A percentile compares a stretch with the other conserved stretches of the same genome.
phyloP scores from a whole-genome alignment of 2,329 filamentous ascomycete species.

The Ceratocystis lukuohia region DNA sequence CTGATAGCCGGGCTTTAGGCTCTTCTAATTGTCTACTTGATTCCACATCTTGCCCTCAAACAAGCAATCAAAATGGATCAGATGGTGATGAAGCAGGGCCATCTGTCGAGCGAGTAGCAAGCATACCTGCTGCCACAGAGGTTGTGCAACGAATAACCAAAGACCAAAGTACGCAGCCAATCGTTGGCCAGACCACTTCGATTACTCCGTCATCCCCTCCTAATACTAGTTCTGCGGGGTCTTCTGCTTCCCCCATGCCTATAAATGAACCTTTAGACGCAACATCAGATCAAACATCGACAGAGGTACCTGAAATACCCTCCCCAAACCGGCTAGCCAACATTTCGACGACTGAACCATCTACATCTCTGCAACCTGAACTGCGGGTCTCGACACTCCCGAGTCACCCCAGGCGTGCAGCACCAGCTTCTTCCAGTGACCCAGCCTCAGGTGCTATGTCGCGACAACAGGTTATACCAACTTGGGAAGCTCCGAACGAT shows the following conservation, averaged over 20 bases:
- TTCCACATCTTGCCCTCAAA: background rate
- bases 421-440: background rate
- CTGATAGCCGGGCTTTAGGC: background rate
- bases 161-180: background rate
- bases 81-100: background rate
- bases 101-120: background rate
- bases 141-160: background rate
- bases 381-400: background rate
- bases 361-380: constrained; percentile 20
- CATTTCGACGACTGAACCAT: constrained; percentile 12
- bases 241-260: background rate
- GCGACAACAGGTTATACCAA: background rate
- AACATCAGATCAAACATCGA: background rate
- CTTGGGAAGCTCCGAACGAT: constrained; percentile 8
- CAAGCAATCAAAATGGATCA: background rate
- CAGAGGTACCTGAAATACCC: background rate
- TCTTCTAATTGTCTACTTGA: background rate
- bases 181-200: background rate
- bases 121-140: background rate
- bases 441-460: constrained; percentile 1
- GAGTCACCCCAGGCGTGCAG: background rate
- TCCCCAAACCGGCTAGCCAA: background rate
- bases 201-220: background rate
- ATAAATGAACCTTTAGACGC: background rate
- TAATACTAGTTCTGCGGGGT: background rate